Evolutionary conservation across 768 basidiomycete species (phyloP).

Genomic region (Leccinum sublutescens): DNA sequence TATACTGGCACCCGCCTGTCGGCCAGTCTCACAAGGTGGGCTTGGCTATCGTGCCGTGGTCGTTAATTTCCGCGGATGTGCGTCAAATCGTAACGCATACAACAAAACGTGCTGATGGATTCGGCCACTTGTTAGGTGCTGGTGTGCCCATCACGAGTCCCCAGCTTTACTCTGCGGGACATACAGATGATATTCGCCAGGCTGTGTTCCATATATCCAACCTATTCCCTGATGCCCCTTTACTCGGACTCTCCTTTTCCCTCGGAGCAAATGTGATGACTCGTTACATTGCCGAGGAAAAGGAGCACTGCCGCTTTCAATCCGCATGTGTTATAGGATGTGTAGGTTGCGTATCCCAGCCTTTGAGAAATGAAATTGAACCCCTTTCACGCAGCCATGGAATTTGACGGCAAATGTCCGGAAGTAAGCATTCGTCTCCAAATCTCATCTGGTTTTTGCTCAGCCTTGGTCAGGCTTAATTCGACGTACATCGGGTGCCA

Average conservation of each 20-base stretch:
- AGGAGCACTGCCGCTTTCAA: constrained; percentile 54
- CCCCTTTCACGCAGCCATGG: constrained; percentile 44
- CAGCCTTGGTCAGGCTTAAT: constrained; percentile 44
- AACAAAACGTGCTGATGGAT: constrained; percentile 16
- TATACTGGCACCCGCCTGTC: constrained; percentile 71
- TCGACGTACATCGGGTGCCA: constrained; percentile 54
- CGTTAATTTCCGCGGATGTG: constrained; percentile 91
- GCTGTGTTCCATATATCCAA: constrained; percentile 74
- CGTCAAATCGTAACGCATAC: constrained; percentile 30
- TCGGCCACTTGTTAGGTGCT: constrained; percentile 54
- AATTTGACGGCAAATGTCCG: constrained; percentile 38
- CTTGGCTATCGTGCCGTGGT: constrained; percentile 89
- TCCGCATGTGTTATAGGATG: constrained; percentile 73
- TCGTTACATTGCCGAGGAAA: constrained; percentile 86
- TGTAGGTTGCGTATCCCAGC: constrained; percentile 44
- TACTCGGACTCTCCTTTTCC: constrained; percentile 90
- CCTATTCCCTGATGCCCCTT: constrained; percentile 72
- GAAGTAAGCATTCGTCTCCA: constrained; percentile 28
- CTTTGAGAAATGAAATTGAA: constrained; percentile 11
- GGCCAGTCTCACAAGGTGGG: constrained; percentile 73
- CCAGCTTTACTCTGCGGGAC: constrained; percentile 83
- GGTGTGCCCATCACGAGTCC: constrained; percentile 79
- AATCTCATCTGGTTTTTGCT: constrained; percentile 7
- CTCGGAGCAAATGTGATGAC: constrained; percentile 91
- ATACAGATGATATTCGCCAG: constrained; percentile 86